Percentiles rank a stretch among this genome's conserved stretches.
Evolutionary conservation across 2,329 filamentous ascomycete genomes (phyloP).

Genomic region (Aspergillus eucalypticola): DNA sequence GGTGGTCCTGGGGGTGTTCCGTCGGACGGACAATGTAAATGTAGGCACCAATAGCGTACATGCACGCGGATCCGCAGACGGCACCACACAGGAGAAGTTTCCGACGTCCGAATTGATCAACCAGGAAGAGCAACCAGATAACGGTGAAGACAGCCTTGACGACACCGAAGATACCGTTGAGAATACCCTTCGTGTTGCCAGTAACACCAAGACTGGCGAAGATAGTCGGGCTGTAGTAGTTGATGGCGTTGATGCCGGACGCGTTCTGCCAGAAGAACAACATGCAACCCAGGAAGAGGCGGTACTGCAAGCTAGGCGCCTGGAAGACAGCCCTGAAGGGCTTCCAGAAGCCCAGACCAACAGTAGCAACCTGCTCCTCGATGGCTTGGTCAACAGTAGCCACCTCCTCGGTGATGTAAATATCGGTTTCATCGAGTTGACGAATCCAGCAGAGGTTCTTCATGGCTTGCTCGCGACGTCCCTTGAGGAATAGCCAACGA

Average conservation of each 20-base stretch:
- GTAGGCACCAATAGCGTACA: constrained; percentile 37
- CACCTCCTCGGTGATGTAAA: constrained; percentile 74
- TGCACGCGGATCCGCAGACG: constrained; percentile 52
- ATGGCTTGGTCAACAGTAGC: constrained; percentile 68
- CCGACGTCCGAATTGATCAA: constrained; percentile 64
- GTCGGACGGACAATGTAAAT: constrained; percentile 36
- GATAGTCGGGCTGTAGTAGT: constrained; percentile 71
- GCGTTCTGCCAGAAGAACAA: constrained; percentile 81
- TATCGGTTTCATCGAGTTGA: constrained; percentile 39
- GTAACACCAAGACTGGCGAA: constrained; percentile 53
- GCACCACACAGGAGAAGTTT: constrained; percentile 67
- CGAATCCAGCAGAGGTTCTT: constrained; percentile 52
- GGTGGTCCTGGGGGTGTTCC: constrained; percentile 23
- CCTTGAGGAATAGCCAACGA: constrained; percentile 67
- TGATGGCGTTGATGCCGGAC: constrained; percentile 75
- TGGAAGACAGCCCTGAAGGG: constrained; percentile 61
- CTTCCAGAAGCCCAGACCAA: constrained; percentile 73
- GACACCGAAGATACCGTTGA: constrained; percentile 71
- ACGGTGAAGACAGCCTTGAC: constrained; percentile 70
- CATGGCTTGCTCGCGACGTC: constrained; percentile 66
- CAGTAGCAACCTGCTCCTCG: constrained; percentile 60
- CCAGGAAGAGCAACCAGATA: constrained; percentile 67
- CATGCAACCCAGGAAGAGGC: constrained; percentile 71
- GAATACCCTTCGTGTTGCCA: constrained; percentile 5
- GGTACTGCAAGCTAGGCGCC: constrained; percentile 63